phyloP scores from a whole-genome alignment of 2,329 filamentous ascomycete genomes.

The Byssothecium circinans region DNA sequence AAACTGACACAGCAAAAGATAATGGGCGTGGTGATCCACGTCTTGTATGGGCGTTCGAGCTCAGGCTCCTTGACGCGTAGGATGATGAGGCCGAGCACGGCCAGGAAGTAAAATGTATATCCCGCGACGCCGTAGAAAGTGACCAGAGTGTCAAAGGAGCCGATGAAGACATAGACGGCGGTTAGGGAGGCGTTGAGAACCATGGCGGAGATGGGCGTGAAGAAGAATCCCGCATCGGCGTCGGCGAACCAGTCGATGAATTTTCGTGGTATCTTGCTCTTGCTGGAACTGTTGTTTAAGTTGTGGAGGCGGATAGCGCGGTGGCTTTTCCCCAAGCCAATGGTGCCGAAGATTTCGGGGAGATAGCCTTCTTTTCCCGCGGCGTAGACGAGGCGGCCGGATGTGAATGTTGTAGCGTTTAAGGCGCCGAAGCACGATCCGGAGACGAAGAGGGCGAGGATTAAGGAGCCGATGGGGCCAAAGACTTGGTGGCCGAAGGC shows the following conservation, averaged over 20 bases:
- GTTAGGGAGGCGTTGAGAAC: constrained; percentile 77
- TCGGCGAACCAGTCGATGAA: constrained; percentile 39
- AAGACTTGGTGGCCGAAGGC: constrained; percentile 91
- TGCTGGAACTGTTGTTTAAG: constrained; percentile 20
- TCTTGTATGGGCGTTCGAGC: constrained; percentile 87
- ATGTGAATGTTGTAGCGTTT: constrained; percentile 93
- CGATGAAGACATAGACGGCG: constrained; percentile 75
- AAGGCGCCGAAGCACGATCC: constrained; percentile 92
- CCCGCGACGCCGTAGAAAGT: constrained; percentile 98
- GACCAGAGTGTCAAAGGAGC: constrained; percentile 87
- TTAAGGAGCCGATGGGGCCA: constrained; percentile 75
- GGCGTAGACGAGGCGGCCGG: constrained; percentile 86
- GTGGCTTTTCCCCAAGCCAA: constrained; percentile 65
- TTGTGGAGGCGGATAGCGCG: constrained; percentile 39
- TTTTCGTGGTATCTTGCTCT: constrained; percentile 24
- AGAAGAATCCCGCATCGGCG: constrained; percentile 82
- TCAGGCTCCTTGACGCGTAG: constrained; percentile 83
- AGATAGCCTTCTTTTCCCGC: constrained; percentile 96
- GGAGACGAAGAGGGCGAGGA: constrained; percentile 86
- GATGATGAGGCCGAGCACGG: constrained; percentile 89
- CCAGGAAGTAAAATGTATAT: constrained; percentile 96
- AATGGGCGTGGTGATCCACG: constrained; percentile 95
- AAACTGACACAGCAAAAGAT: constrained; percentile 98
- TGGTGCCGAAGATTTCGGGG: constrained; percentile 76
- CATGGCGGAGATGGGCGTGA: constrained; percentile 92